Conservation (phyloP, 2,329 filamentous ascomycete genomes). For the Beauveria caledonica region DNA sequence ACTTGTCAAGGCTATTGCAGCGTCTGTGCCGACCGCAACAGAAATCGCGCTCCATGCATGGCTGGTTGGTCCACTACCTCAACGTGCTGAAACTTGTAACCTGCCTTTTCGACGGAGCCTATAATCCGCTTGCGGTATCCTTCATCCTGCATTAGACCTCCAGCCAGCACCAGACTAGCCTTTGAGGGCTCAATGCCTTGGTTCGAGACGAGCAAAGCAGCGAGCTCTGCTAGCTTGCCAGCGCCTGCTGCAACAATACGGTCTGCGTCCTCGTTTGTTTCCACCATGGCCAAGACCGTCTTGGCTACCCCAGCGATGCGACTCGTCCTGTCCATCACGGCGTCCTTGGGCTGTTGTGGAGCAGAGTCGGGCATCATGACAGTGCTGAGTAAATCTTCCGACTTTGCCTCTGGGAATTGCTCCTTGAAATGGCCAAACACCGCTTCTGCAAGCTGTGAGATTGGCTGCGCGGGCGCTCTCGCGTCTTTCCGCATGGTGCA, state of each 20-base stretch:
- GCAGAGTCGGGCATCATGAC: slow-evolving; percentile 13
- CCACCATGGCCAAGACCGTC: slow-evolving; percentile 15
- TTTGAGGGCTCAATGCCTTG: slow-evolving; percentile 13
- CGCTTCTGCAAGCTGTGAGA: slow-evolving; percentile 13
- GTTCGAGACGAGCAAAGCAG: slow-evolving; percentile 11
- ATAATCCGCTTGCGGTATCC: slow-evolving; percentile 12
- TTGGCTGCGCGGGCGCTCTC: background rate
- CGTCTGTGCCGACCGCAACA: background rate
- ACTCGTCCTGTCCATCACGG: slow-evolving; percentile 10
- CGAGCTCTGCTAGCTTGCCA: slow-evolving; percentile 14
- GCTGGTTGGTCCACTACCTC: slow-evolving; percentile 14
- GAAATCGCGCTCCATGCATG: slow-evolving; percentile 12
- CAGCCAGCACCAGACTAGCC: slow-evolving; percentile 16
- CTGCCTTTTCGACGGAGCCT: slow-evolving; percentile 7
- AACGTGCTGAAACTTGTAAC: slow-evolving; percentile 13
- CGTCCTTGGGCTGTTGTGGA: slow-evolving; percentile 6
- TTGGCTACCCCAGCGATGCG: slow-evolving; percentile 17
- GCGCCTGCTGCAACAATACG: slow-evolving; percentile 15
- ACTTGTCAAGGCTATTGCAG: background rate
- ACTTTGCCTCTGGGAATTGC: slow-evolving; percentile 8
- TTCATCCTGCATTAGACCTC: slow-evolving; percentile 17
- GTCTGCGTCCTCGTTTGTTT: slow-evolving; percentile 14
- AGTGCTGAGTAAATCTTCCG: slow-evolving; percentile 16
- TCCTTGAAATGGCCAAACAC: slow-evolving; percentile 14
- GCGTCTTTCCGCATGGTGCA: slow-evolving; percentile 8